These are phyloP conservation scores for Bonia amplexicaulis DNA, from an alignment of 176 grass and related monocot genomes.

Conservation along the genomic window DNA sequence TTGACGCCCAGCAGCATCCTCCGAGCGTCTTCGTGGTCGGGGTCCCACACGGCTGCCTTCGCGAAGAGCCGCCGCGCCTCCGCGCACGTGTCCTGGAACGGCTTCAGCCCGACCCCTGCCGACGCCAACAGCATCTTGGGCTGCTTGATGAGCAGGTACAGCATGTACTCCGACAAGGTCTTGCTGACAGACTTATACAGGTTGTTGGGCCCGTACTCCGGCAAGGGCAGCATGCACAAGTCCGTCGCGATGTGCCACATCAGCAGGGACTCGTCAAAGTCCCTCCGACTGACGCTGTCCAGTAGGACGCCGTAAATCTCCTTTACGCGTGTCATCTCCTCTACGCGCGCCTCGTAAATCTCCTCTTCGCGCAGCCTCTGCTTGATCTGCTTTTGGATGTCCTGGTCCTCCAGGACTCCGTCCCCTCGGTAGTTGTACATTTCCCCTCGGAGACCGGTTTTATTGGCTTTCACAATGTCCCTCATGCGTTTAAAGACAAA, in stretches of 20 bases:
- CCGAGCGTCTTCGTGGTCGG: background rate
- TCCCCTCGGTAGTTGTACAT: background rate
- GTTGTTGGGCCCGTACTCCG: too few species aligned
- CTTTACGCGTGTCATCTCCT: too few species aligned
- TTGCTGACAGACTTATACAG: too few species aligned
- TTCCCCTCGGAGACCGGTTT: too few species aligned
- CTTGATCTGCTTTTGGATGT: too few species aligned
- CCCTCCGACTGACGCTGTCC: background rate
- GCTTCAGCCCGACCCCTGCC: slow-evolving; percentile 39
- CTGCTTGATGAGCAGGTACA: slow-evolving; percentile 44
- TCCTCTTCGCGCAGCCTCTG: background rate
- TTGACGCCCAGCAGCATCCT: slow-evolving; percentile 23
- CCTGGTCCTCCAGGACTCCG: too few species aligned
- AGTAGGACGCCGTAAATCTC: background rate
- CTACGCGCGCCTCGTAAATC: fast-evolving
- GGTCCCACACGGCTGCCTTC: background rate
- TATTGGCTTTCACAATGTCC: background rate
- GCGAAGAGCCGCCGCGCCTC: slow-evolving; percentile 27
- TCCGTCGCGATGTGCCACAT: slow-evolving; percentile 45
- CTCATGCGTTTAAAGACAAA: background rate
- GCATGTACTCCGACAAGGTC: slow-evolving; percentile 46
- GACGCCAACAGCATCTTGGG: slow-evolving; percentile 40
- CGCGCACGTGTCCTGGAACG: slow-evolving; percentile 34
- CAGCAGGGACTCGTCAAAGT: slow-evolving; percentile 32
- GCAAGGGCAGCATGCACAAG: background rate